A percentile compares a stretch with the other conserved stretches of the same genome.
Evolutionary conservation across 495 filamentous ascomycete genomes (phyloP).

Genomic region (Aspergillus taichungensis): DNA sequence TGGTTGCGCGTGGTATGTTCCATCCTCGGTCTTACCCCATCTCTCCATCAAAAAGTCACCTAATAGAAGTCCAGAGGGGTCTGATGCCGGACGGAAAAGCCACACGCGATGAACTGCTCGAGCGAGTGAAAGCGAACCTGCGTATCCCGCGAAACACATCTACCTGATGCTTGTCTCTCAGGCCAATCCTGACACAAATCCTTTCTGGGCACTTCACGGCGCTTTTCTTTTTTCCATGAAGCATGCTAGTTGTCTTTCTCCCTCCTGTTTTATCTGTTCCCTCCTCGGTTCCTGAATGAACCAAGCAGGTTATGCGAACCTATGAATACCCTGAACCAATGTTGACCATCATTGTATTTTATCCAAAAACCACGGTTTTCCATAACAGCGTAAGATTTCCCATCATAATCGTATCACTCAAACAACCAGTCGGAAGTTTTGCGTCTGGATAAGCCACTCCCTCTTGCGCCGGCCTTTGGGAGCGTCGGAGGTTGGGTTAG

Average conservation of each 20-base stretch:
- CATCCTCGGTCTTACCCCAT: slow-evolving; percentile 5
- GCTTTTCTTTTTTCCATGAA: too few relatives aligned
- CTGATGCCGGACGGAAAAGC: slow-evolving; percentile 58
- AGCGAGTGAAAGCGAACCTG: slow-evolving; percentile 74
- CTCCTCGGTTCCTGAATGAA: too few relatives aligned
- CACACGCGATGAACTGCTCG: slow-evolving; percentile 66
- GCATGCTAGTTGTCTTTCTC: too few relatives aligned
- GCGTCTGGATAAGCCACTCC: slow-evolving; percentile 61
- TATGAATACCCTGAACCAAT: too few relatives aligned
- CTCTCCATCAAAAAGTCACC: neutral
- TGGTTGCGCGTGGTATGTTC: slow-evolving; percentile 68
- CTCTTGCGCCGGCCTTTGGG: slow-evolving; percentile 35
- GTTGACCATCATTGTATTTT: neutral
- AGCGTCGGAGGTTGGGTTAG: slow-evolving; percentile 52
- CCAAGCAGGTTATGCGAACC: too few relatives aligned
- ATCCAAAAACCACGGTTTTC: neutral
- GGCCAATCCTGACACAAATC: neutral
- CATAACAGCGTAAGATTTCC: neutral
- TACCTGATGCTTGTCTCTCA: slow-evolving; percentile 1
- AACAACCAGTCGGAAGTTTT: slow-evolving; percentile 60
- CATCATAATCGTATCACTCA: slow-evolving; percentile 13
- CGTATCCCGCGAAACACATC: slow-evolving; percentile 32
- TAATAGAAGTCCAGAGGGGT: slow-evolving; percentile 47
- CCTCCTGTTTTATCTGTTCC: too few relatives aligned
- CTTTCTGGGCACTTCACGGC: neutral